Base-by-base conservation (phyloP, 2,329 filamentous ascomycete species). In the Hirsutella rhossiliensis region DNA sequence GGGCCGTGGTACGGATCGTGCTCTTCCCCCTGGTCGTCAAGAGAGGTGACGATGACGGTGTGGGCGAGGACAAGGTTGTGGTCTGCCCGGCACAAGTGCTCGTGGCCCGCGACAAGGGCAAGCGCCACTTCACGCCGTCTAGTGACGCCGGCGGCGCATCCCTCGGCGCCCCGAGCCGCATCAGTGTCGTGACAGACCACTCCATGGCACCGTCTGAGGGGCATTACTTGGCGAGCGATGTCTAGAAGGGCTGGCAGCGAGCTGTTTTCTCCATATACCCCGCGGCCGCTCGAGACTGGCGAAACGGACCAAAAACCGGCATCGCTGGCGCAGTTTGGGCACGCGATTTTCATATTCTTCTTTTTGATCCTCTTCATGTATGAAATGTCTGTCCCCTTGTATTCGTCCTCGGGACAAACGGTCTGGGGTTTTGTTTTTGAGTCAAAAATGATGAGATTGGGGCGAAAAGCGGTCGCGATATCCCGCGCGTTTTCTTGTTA, bases 21-120 rank as follows among this genome's bases (percentile, higher is more conserved):
- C 76, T 98, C 36, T 98, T 98, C 71, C 94, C 94, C 11, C 75
- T 97, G 1, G 90, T 98, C 17, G 87, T 97, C 55, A 95, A 95
- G 69, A 94, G 92, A 69, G 90, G 89, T 43, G 86, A 94, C 56
- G 90, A 97, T 59, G 71, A 73, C 36, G 92, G 89, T 20, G 75
- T 83, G 43, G 90, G 89, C 44, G 87, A 96, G 44, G 88, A 96
- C 52, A 89, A 97, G 70, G 87, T 94, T 50, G 89, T 97, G 40
- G 87, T 98, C 38, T 94, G 84, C 59, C 90, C 90, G 11, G 92
- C 94, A 7, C 90, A 97, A 63, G 92, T 98, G 31, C 76, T 97
- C 48, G 78, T 96, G 38, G 84, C 83, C 53, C 60, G 66, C 55
- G 61, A 73, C 41, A 60, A 68, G 51, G 56, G 49, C 47, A 56